Evolutionary conservation across 2,329 filamentous ascomycete species (phyloP).

Genomic region (Ampelomyces quisqualis): DNA sequence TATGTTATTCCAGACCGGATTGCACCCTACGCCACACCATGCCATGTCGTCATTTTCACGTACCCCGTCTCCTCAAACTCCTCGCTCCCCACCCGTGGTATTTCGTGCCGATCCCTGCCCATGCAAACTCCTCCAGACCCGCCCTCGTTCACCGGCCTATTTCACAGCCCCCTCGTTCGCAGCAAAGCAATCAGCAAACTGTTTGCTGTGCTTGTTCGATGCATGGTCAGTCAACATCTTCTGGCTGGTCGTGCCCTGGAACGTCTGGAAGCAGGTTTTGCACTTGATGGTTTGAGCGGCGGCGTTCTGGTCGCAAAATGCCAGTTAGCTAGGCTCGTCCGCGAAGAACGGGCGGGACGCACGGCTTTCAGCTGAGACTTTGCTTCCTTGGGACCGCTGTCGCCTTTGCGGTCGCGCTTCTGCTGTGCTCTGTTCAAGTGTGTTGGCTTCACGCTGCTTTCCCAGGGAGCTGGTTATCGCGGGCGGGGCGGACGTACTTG

Average conservation of each 20-base stretch:
- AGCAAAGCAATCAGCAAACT: conserved; percentile 67
- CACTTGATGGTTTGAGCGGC: conserved; percentile 76
- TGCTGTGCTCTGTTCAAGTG: conserved; percentile 43
- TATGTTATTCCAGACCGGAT: too few species aligned
- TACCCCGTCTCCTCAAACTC: too few species aligned
- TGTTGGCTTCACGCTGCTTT: too few species aligned
- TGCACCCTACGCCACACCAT: too few species aligned
- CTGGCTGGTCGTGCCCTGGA: conserved; percentile 73
- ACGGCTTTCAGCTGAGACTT: conserved; percentile 43
- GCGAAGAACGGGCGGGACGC: conserved; percentile 10
- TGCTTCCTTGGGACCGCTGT: conserved; percentile 34
- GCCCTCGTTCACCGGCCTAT: conserved; percentile 13
- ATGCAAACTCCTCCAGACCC: conserved; percentile 4
- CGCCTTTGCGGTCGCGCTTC: conserved; percentile 42
- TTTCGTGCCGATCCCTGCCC: conserved; percentile 17
- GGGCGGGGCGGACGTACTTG: conserved; percentile 27
- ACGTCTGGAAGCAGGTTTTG: conserved; percentile 73
- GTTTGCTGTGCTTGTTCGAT: conserved; percentile 74
- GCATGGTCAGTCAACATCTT: conserved; percentile 72
- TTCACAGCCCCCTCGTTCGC: conserved; percentile 36
- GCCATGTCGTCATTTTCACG: too few species aligned
- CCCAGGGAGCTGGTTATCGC: too few species aligned
- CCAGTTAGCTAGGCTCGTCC: conserved; percentile 3
- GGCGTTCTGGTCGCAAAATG: conserved; percentile 58
- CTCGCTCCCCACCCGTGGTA: too few species aligned